Evolutionary conservation across 1,284 basidiomycete genomes (phyloP).

Genomic region (Trichosporon coremiiforme): DNA sequence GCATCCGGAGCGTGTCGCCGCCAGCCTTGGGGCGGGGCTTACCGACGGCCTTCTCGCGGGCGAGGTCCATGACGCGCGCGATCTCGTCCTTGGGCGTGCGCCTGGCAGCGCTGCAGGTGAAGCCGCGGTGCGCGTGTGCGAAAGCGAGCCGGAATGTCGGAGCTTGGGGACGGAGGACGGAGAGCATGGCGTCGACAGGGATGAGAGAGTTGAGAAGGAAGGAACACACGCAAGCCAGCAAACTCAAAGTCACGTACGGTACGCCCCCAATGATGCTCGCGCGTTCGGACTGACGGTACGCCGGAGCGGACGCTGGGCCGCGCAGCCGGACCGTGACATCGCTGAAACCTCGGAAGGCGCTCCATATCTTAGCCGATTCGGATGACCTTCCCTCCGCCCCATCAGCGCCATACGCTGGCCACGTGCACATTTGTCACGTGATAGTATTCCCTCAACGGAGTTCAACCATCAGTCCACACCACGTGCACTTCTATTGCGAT

Average conservation of each 20-base stretch:
- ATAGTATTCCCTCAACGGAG: too few species aligned
- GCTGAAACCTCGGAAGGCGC: slow-evolving; percentile 12
- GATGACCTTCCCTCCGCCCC: neutral
- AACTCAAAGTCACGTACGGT: neutral
- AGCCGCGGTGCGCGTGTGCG: neutral
- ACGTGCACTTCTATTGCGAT: neutral
- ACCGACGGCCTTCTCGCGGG: slow-evolving; percentile 16
- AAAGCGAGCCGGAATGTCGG: neutral
- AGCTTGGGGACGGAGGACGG: slow-evolving; percentile 3
- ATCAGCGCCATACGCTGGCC: too few species aligned
- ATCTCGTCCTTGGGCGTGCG: slow-evolving; percentile 31
- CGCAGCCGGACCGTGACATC: slow-evolving; percentile 12
- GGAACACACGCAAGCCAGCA: too few species aligned
- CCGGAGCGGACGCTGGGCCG: neutral
- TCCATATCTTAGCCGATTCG: neutral
- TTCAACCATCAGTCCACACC: neutral
- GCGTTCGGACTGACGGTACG: neutral
- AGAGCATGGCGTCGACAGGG: neutral
- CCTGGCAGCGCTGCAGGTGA: slow-evolving; percentile 23
- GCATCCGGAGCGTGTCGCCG: slow-evolving; percentile 43
- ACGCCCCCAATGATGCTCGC: neutral
- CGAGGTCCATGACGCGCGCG: slow-evolving; percentile 17
- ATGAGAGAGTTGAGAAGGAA: too few species aligned
- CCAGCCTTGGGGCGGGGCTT: slow-evolving; percentile 18
- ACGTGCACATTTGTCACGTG: too few species aligned